A percentile compares a stretch with the other conserved stretches of the same genome.
Conservation (phyloP, 148 eudicot genomes). For the Amaranthus palmeri region DNA sequence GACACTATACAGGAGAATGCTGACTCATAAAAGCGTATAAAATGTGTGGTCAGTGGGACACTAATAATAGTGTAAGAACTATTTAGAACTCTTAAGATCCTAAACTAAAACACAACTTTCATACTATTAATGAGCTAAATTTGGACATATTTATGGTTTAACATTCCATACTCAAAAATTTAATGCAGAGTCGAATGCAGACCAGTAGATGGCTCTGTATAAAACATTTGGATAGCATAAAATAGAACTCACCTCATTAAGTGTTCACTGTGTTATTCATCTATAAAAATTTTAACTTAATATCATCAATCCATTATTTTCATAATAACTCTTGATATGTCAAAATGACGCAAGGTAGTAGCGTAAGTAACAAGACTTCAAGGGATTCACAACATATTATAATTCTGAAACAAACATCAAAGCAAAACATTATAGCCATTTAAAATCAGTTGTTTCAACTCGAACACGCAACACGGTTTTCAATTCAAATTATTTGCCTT, state of each 20-base stretch:
- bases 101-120: neutral
- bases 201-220: neutral
- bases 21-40: neutral
- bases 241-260: neutral
- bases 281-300: neutral
- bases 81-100: neutral
- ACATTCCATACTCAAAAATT: neutral
- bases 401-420: too few species aligned
- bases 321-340: too few species aligned
- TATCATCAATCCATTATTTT: too few species aligned
- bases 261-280: neutral
- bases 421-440: too few species aligned
- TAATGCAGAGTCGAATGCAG: neutral
- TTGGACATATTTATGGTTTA: neutral
- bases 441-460: too few species aligned
- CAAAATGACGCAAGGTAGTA: too few species aligned
- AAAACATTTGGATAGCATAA: neutral
- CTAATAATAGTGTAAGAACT: neutral
- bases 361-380: too few species aligned
- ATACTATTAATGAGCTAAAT: neutral
- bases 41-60: neutral
- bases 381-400: too few species aligned
- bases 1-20: neutral
- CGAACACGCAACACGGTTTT: too few species aligned
- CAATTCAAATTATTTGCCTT: too few species aligned